Evolutionary conservation across 805 yeast genomes (phyloP), one percentile per base, ranked within the genome.

Genomic region (Candida nonsorbophila): DNA sequence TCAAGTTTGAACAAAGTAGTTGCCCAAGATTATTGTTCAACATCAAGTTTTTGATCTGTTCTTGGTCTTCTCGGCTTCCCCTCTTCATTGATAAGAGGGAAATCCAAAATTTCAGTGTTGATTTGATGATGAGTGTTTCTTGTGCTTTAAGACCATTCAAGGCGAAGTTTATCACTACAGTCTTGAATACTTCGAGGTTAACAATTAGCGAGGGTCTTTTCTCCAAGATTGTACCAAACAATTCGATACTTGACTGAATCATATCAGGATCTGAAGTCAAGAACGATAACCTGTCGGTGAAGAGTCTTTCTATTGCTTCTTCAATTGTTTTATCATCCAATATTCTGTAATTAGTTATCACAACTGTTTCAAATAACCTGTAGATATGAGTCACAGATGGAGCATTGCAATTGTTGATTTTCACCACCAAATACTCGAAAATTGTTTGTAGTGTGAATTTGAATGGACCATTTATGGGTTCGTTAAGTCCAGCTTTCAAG

Each of bases 391-490:
- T 69, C 14, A 71, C 51, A 1, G 72, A 49, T 34, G 58, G 37
- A 16, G 38, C 11, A 43, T 52, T 44, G 42, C 61, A 37, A 32
- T 40, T 20, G 11, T 49, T 26, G 25, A 49, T 36, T 60, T 74
- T 37, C 44, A 44, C 12, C 35, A 35, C 17, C 62, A 62, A 36
- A 61, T 74, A 36, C 32, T 47, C 50, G 16, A 74, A 32, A 5
- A 76, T 61, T 1, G 58, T 47, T 0, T 53, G 51, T 3, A 62
- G 35, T 0, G 58, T 54, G 34, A 82, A 69, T 7, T 71, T 77
- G 51, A 82, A 84, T 0, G 92, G 84, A 0, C 87, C 87, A 12
- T 71, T 62, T 4, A 74, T 51, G 3, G 62, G 49, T 44, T 85
- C 95, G 3, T 73, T 54, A 10, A 85, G 52, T 1, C 94, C 94